Conservation (phyloP, 768 basidiomycete species). For the Xerocomus brunneocitrinus region DNA sequence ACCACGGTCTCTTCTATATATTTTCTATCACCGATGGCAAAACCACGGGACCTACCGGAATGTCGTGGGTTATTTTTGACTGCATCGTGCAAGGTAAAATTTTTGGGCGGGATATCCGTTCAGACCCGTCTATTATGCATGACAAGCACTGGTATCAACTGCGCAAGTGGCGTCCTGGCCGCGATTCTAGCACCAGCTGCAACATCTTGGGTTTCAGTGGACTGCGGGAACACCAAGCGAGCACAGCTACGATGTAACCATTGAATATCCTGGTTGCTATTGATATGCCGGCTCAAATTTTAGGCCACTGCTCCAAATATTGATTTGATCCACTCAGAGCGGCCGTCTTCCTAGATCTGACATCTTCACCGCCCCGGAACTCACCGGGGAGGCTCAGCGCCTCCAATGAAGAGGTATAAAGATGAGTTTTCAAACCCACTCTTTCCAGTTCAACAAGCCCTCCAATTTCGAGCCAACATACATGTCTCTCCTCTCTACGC, state of each 20-base stretch:
- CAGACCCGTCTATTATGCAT: too few species aligned
- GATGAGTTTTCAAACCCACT: not conserved
- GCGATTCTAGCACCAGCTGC: too few species aligned
- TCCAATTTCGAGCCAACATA: not conserved
- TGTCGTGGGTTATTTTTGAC: not conserved
- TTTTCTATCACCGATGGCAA: not conserved
- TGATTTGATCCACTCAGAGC: not conserved
- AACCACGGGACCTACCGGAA: not conserved
- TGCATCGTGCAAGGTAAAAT: too few species aligned
- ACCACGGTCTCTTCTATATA: too few species aligned
- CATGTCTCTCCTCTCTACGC: slow-evolving; percentile 21
- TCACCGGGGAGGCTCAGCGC: not conserved
- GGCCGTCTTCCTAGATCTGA: not conserved
- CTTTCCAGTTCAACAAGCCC: not conserved
- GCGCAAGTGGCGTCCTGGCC: too few species aligned
- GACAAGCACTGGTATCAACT: too few species aligned
- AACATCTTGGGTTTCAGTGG: too few species aligned
- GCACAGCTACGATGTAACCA: too few species aligned
- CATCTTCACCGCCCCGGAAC: not conserved
- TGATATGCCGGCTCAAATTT: not conserved
- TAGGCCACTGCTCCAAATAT: not conserved
- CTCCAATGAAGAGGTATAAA: slow-evolving; percentile 10
- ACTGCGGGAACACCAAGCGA: too few species aligned
- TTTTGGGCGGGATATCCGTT: too few species aligned
- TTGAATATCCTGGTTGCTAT: too few species aligned